A percentile compares a stretch with the other conserved stretches of the same genome.
Evolutionary conservation across 1,284 basidiomycete species (phyloP).

Genomic region (Irpex rosettiformis): DNA sequence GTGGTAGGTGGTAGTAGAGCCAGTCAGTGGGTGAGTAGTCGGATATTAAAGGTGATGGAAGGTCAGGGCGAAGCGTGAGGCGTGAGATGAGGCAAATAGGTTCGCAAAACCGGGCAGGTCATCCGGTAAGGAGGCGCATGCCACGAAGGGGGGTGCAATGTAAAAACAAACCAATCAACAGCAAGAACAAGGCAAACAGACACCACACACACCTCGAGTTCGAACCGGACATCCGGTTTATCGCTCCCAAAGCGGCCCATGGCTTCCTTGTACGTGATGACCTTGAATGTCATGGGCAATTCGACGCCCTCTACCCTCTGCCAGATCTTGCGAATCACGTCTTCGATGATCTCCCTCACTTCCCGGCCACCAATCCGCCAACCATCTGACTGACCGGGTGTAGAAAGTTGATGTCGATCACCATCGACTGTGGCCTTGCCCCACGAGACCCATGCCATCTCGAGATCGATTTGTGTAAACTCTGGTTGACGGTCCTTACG

Average conservation of each 20-base stretch:
- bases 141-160: neutral
- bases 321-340: constrained; percentile 75
- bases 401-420: constrained; percentile 11
- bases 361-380: constrained; percentile 87
- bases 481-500: constrained; percentile 94
- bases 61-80: neutral
- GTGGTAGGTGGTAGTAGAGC: neutral
- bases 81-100: neutral
- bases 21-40: neutral
- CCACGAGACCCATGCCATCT: constrained; percentile 95
- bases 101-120: neutral
- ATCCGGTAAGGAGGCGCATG: neutral
- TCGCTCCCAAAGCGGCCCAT: constrained; percentile 94
- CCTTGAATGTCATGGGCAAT: constrained; percentile 60
- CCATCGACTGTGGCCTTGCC: constrained; percentile 29
- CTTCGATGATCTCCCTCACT: constrained; percentile 76
- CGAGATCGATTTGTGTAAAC: constrained; percentile 95
- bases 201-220: constrained; percentile 67
- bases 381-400: constrained; percentile 18
- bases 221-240: constrained; percentile 91
- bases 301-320: constrained; percentile 52
- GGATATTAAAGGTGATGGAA: constrained; percentile 1
- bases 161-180: neutral
- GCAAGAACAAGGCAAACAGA: neutral
- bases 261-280: constrained; percentile 84